Base-by-base conservation (phyloP, 495 filamentous ascomycete species). In the Immersiella caudata region DNA sequence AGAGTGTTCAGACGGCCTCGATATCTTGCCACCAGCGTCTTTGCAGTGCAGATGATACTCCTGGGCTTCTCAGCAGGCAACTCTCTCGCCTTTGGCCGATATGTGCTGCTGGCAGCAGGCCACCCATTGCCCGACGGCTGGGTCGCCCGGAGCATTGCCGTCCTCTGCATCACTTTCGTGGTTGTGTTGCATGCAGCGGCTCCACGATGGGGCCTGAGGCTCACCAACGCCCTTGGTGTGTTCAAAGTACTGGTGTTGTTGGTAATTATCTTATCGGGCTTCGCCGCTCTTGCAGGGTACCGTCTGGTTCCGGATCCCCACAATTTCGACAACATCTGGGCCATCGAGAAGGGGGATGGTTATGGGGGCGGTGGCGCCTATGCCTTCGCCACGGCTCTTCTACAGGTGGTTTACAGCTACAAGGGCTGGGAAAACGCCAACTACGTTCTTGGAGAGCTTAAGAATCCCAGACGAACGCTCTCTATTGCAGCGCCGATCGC, bases 81-180 rank as follows among this genome's bases (percentile, higher is more conserved):
- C 78, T 86, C 85, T 46, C 84, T 91, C 56, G 85, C 89, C 2
- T 89, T 91, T 40, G 89, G 88, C 58, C 79, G 87, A 62, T 91
- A 91, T 71, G 82, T 89, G 50, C 84, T 91, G 72, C 85, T 84
- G 68, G 89, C 88, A 0, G 80, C 86, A 0, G 83, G 85, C 25
- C 76, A 73, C 60, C 72, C 85, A 18, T 81, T 84, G 22, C 62
- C 67, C 4, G 84, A 85, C 66, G 79, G 82, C n/a, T 91, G 88
- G 85, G 82, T 83, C 50, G 84, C 87, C 57, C 85, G 88, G 25
- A 84, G 79, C 26, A 83, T 90, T 64, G 89, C 83, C 0, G 74
- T 91, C 18, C 85, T 83, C 18, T 75, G 73, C 67, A 70, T 74
- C 4, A 87, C 85, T 58, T 81, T 90, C 49, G 85, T 87, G 0